Conservation (phyloP, 257 asterid species). For the Buddleja alternifolia region DNA sequence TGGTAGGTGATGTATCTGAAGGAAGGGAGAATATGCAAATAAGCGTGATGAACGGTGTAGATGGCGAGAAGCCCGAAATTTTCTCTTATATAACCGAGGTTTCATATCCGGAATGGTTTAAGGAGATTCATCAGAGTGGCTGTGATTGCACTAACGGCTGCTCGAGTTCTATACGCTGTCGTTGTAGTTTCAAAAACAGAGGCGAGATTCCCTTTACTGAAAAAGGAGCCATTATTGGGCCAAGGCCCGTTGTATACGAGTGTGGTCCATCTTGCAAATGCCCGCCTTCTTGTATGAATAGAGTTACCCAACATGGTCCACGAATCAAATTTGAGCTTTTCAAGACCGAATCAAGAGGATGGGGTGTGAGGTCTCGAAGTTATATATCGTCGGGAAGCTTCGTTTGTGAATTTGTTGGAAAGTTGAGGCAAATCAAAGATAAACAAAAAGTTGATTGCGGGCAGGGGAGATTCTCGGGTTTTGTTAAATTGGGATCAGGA, state of each 20-base stretch:
- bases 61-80: constrained; percentile 39
- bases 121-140: constrained; percentile 20
- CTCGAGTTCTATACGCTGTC: constrained; percentile 35
- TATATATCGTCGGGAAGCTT: constrained; percentile 47
- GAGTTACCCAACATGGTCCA: constrained; percentile 55
- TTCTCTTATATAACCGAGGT: constrained; percentile 43
- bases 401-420: constrained; percentile 61
- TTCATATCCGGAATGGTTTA: constrained; percentile 38
- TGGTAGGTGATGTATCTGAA: constrained; percentile 43
- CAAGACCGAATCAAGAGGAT: constrained; percentile 44
- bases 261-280: constrained; percentile 66
- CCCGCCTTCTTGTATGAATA: constrained; percentile 52
- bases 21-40: constrained; percentile 46
- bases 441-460: too few species aligned
- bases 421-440: constrained; percentile 33
- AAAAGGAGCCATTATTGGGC: constrained; percentile 28
- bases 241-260: constrained; percentile 40
- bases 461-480: too few species aligned
- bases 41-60: constrained; percentile 41
- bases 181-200: constrained; percentile 45
- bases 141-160: constrained; percentile 55
- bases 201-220: constrained; percentile 48
- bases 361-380: constrained; percentile 56
- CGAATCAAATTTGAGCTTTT: constrained; percentile 44
- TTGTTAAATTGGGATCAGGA: too few species aligned